These are phyloP conservation scores for Colletotrichum spinosum DNA, from an alignment of 2,329 filamentous ascomycete genomes.

Conservation along the genomic window DNA sequence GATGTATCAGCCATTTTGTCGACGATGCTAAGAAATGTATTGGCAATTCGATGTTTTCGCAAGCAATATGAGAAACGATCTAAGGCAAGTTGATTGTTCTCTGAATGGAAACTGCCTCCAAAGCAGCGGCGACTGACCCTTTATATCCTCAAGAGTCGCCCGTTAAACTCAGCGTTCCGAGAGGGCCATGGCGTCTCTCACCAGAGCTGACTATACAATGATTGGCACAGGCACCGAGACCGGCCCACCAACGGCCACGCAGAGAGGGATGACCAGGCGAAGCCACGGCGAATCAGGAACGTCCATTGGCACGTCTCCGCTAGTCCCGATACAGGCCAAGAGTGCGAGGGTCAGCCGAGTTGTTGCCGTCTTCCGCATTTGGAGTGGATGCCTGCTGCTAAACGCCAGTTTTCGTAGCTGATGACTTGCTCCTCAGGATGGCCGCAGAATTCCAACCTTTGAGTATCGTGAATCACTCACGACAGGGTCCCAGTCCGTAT, in stretches of 20 bases:
- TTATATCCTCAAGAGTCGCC: background rate
- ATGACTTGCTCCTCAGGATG: background rate
- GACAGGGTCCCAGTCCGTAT: too few species aligned
- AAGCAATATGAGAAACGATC: too few species aligned
- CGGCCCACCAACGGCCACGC: slow-evolving; percentile 5
- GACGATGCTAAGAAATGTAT: background rate
- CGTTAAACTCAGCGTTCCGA: background rate
- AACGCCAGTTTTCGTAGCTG: background rate
- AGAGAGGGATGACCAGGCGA: slow-evolving; percentile 8
- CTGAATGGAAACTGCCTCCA: background rate
- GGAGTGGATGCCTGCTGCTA: background rate
- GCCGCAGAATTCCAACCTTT: background rate
- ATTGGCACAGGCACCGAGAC: slow-evolving; percentile 9
- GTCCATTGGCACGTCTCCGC: background rate
- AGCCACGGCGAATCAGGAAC: slow-evolving; percentile 9
- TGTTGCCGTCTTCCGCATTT: slow-evolving; percentile 7
- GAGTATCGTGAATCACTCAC: too few species aligned
- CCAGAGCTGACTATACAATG: background rate
- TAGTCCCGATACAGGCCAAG: slow-evolving; percentile 31
- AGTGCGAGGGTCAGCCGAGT: slow-evolving; percentile 32
- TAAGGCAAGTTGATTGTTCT: background rate
- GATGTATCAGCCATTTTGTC: slow-evolving; percentile 15
- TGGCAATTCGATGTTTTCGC: background rate
- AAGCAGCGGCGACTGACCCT: background rate
- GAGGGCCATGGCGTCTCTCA: slow-evolving; percentile 7